Conservation (phyloP, 2,329 filamentous ascomycete genomes). For the Amauroascus niger region DNA sequence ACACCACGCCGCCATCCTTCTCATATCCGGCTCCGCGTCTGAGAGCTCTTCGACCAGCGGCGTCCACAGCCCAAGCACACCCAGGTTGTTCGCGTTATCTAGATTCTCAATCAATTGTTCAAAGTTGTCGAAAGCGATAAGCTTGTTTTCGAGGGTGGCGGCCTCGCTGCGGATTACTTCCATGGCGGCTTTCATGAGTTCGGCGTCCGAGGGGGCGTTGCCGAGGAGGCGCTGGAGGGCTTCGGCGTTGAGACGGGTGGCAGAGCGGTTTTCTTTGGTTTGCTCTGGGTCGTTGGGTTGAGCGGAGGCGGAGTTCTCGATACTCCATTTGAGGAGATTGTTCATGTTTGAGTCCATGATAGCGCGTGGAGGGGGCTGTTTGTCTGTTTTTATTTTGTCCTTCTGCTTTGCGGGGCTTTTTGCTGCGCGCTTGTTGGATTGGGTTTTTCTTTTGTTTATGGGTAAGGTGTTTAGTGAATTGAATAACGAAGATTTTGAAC, state of each 20-base stretch:
- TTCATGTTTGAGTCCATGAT: constrained; percentile 59
- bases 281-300: constrained; percentile 28
- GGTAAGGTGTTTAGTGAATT: no score
- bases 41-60: constrained; percentile 63
- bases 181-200: constrained; percentile 83
- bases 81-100: constrained; percentile 95
- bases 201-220: constrained; percentile 79
- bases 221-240: constrained; percentile 26
- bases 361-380: constrained; percentile 22
- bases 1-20: constrained; percentile 88
- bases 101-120: constrained; percentile 85
- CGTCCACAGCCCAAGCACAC: constrained; percentile 67
- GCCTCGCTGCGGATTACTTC: constrained; percentile 58
- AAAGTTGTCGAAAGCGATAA: constrained; percentile 87
- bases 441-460: not conserved
- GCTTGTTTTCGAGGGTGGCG: constrained; percentile 61
- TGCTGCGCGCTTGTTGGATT: not conserved
- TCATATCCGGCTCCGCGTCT: constrained; percentile 59
- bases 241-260: constrained; percentile 20
- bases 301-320: constrained; percentile 49
- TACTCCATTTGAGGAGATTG: constrained; percentile 69
- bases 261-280: constrained; percentile 16
- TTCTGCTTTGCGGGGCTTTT: not conserved
- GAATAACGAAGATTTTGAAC: no score
- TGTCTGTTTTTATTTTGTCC: not conserved